Base-by-base conservation (phyloP, 2,329 filamentous ascomycete species). In the Cordyceps cicadae region DNA sequence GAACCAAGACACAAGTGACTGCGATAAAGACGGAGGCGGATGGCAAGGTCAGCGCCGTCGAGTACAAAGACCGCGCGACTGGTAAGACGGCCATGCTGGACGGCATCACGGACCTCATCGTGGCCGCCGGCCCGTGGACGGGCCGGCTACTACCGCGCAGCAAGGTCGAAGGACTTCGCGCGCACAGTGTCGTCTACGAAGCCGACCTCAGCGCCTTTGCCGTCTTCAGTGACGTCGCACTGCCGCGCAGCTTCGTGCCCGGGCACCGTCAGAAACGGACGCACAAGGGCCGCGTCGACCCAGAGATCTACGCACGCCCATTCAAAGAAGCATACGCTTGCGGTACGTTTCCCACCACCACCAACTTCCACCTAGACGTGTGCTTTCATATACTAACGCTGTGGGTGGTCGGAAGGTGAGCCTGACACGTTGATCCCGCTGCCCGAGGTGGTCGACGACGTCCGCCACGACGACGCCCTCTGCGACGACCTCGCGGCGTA, bases 241-340 rank as follows among this genome's bases (percentile, higher is more conserved):
- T 96, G 2, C 90, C 91, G 0, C 70, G 75, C 15, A 81, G 84
- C 63, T 91, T 87, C 70, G 73, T 82, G 3, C 79, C 79, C 3
- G 77, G 75, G 65, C 81, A 82, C 66, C 76, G 78, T 56, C 77
- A 81, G 70, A 78, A 76, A 75, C 76, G 79, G 68, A 75, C 74
- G 67, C 83, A 82, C 73, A 79, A 79, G 62, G 81, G 85, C 32
- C 82, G 82, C 19, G 90, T 91, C 14, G 87, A 90, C 29, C 94
- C 94, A 0, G 94, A 99, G 73, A 94, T 97, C 64, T 99, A 99
- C 71, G 89, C 94, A 0, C 83, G 94, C 4, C 92, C 92, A 0
- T 88, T 91, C 70, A 84, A 88, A 60, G 92, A 96, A 71, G 88
- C 96, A 12, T 99, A 99, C 72, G 92, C 91, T 0, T 99, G 94